Evolutionary conservation across 2,329 filamentous ascomycete genomes (phyloP).

Genomic region (Aureobasidium lini): DNA sequence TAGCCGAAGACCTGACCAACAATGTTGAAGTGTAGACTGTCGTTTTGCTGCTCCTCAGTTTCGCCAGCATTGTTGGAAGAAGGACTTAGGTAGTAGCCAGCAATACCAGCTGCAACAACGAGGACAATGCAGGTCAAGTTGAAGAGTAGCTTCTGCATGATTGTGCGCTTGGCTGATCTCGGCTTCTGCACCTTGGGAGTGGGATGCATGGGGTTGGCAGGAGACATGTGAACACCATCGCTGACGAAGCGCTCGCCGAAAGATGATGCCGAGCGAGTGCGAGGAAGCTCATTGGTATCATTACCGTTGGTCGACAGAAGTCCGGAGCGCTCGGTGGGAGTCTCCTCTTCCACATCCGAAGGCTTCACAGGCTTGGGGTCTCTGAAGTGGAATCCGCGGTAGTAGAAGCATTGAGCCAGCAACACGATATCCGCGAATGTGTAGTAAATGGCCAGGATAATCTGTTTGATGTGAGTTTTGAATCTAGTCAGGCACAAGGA

Average conservation of each 20-base stretch:
- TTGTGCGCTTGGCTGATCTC: constrained; percentile 31
- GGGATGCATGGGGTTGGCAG: constrained; percentile 71
- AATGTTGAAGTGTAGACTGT: constrained; percentile 58
- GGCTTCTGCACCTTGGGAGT: constrained; percentile 30
- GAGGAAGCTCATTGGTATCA: constrained; percentile 20
- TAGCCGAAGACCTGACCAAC: constrained; percentile 91
- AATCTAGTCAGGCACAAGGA: not conserved
- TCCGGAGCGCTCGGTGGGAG: constrained; percentile 28
- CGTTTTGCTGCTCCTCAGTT: constrained; percentile 33
- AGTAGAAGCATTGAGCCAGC: constrained; percentile 88
- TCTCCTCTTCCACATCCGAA: constrained; percentile 21
- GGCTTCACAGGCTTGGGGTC: constrained; percentile 50
- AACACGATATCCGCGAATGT: constrained; percentile 86
- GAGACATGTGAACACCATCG: constrained; percentile 64
- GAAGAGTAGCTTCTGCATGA: constrained; percentile 53
- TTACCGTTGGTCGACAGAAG: constrained; percentile 28
- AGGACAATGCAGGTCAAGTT: constrained; percentile 70
- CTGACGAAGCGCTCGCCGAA: constrained; percentile 46
- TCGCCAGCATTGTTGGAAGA: constrained; percentile 26
- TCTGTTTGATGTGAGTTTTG: constrained; percentile 35
- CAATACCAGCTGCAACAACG: constrained; percentile 73
- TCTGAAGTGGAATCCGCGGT: constrained; percentile 77
- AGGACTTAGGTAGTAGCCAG: constrained; percentile 74
- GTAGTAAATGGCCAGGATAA: constrained; percentile 90
- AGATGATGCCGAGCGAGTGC: constrained; percentile 28